Evolutionary conservation across 73 alveolate genomes (phyloP), one percentile per base, ranked within the genome.

Genomic region (Tetrahymena elliotti): DNA sequence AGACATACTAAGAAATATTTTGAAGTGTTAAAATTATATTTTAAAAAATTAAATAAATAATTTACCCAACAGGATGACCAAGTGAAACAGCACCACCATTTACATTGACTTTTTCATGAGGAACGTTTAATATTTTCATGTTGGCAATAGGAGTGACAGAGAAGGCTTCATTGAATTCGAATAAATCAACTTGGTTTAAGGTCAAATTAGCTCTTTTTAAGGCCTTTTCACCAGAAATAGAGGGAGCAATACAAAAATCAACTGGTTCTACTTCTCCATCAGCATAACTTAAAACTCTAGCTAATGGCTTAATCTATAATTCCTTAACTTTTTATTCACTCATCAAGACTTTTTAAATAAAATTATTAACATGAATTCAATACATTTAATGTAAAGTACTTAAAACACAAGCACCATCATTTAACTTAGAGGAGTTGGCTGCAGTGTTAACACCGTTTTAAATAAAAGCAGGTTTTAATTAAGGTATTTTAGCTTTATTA

Each of bases 1-100:
- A 41, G 98, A 95, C 96, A 97, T 97, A 24, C 99, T 68, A 27
- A 4, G 13, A 18, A 12, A 47, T n/a, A n/a, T 47, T 47, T 47
- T 47, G 2, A 12, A 47, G 20, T 18, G 20, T 18, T 47, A 47
- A 47, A 27, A 47, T n/a, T n/a, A n/a, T n/a, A n/a, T n/a, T n/a
- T n/a, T n/a, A n/a, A n/a, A n/a, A n/a, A 33, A 33, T 16, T 33
- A 9, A 27, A 16, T 33, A 24, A 27, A 84, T 84, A 93, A 93
- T 6, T 93, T 68, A 68, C 88, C 88, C 99, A 35, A 98, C 27
- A 18, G 99, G 99, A 93, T 98, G 99, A 27, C 99, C 99, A 38
- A 98, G 96, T n/a, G 99, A 98, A n/a, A 97, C 99, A 2, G 99
- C 99, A 52, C 99, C 99, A 20, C 99, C 99, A 94, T 98, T 93